phyloP scores from a whole-genome alignment of 768 basidiomycete genomes.

The Sarcomyxa edulis region DNA sequence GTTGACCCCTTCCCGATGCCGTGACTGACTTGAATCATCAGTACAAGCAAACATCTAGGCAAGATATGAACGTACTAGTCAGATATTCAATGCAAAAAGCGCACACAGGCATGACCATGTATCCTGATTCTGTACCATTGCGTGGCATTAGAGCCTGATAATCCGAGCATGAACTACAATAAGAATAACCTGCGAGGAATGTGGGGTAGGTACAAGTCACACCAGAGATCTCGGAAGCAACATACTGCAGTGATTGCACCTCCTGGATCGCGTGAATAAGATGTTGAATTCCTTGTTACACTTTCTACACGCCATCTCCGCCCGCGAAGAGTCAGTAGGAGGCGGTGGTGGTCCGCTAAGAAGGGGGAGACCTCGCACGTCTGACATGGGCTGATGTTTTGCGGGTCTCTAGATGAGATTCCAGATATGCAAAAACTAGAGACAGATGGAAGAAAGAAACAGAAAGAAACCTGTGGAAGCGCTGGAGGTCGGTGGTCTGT shows the following conservation, averaged over 20 bases:
- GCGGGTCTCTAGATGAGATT: no score
- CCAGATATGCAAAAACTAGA: no score
- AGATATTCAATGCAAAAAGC: conserved; percentile 70
- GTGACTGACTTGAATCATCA: conserved; percentile 45
- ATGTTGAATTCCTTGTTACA: conserved; percentile 72
- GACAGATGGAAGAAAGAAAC: no score
- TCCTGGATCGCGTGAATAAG: conserved; percentile 56
- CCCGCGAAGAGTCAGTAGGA: conserved; percentile 19
- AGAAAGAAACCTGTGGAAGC: no score
- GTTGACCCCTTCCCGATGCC: conserved; percentile 51
- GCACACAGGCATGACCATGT: conserved; percentile 65
- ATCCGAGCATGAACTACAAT: conserved; percentile 71
- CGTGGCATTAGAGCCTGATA: conserved; percentile 79
- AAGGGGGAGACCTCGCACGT: conserved; percentile 53
- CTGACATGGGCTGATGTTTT: no score
- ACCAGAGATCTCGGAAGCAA: conserved; percentile 1
- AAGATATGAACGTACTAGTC: conserved; percentile 39
- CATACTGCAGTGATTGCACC: conserved; percentile 75
- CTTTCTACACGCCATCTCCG: conserved; percentile 49
- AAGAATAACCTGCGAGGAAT: conserved; percentile 50
- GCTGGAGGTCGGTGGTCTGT: no score
- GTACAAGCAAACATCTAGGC: conserved; percentile 3
- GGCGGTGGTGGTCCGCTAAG: conserved; percentile 67
- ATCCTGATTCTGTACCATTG: conserved; percentile 43
- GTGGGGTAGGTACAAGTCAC: conserved; percentile 5